Evolutionary conservation across 75 land plant species (phyloP).

Genomic region (Sequoiadendron giganteum): DNA sequence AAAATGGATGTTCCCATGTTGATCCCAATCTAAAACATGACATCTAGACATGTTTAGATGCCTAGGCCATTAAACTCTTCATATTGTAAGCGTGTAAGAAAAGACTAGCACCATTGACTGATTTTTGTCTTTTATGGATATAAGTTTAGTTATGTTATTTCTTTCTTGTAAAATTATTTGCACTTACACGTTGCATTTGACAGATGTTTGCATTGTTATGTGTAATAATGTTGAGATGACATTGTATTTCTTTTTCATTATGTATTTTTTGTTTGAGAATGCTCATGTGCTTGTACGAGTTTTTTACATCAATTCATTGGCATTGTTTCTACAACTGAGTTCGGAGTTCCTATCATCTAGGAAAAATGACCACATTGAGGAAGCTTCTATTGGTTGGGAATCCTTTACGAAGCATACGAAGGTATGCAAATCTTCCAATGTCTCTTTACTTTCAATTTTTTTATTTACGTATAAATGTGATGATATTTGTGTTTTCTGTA

Average conservation of each 20-base stretch:
- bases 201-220: background rate
- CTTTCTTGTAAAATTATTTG: background rate
- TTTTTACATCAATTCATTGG: background rate
- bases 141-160: background rate
- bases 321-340: background rate
- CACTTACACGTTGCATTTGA: background rate
- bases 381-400: constrained; percentile 82
- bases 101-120: background rate
- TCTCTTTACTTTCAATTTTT: background rate
- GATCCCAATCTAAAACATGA: too few species aligned
- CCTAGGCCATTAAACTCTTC: too few species aligned
- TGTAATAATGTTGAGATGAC: background rate
- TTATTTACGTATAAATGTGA: background rate
- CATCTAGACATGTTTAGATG: background rate
- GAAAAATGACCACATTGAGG: constrained; percentile 77
- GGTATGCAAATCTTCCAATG: constrained; percentile 34
- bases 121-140: background rate
- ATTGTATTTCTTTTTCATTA: background rate
- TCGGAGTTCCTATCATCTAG: constrained; percentile 18
- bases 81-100: background rate
- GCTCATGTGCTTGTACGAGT: background rate
- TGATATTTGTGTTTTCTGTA: background rate
- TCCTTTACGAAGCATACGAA: constrained; percentile 79
- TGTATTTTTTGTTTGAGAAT: background rate
- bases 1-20: too few species aligned